Base-by-base conservation (phyloP, 2,329 filamentous ascomycete species). In the Phialophora expanda region DNA sequence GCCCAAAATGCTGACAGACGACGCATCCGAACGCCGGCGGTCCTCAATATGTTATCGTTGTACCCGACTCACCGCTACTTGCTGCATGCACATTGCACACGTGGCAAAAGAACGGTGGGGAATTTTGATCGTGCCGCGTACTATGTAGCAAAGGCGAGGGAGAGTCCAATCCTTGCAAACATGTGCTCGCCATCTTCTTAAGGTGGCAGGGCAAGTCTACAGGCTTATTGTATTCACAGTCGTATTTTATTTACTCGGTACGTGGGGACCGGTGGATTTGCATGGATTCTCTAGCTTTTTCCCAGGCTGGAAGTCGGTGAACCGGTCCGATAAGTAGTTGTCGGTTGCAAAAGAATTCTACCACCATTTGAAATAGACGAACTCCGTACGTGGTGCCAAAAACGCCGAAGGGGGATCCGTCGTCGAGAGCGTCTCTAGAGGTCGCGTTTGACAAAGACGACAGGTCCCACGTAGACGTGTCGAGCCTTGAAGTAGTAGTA, bases 401-500 rank as follows among this genome's bases (percentile, higher is more conserved):
- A 44, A 17, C 32, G 11, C 38, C 14, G 4, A n/a, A n/a, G 6
- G 11, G 11, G 32, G 9, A 34, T 44, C 38, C 14, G 38, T n/a
- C 38, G 38, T 44, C 5, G 38, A 44, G 14, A 8, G 17, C 8
- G 0, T 48, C 14, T 55, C 28, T 34, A 55, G 17, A 26, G 22
- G 24, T 55, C 53, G 24, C 77, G 68, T 46, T 76, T 77, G 9
- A 78, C 73, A 62, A 78, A 70, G 3, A 74, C 74, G 26, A 79
- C 77, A 4, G 78, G 78, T 5, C 77, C 74, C 56, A 76, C 73
- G 69, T 83, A 84, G 26, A 75, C 71, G 48, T 79, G 74, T 30
- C 76, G 74, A 1, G 80, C 82, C 50, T 74, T 70, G 3, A 78
- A 14, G n/a, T 74, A 69, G 65, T 82, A 84, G 66, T 80, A 84